These are phyloP conservation scores for Diplodia sapinea DNA, from an alignment of 2,329 filamentous ascomycete species.

Conservation along the genomic window DNA sequence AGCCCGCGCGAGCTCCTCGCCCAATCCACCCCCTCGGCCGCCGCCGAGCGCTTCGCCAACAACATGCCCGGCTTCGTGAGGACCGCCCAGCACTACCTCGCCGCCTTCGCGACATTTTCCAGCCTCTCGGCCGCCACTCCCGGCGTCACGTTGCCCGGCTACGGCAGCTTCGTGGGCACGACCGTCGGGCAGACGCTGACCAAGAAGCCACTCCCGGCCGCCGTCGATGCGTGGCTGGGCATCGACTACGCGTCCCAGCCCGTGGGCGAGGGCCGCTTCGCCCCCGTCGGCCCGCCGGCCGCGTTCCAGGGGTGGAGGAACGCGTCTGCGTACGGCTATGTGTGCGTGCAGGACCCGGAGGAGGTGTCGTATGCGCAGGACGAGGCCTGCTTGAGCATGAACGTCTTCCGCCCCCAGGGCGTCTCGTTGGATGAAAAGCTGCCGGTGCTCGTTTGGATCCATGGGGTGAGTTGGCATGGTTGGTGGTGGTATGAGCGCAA, in stretches of 20 bases:
- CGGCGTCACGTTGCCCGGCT: constrained; percentile 45
- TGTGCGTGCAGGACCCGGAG: constrained; percentile 26
- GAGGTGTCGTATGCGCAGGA: constrained; percentile 12
- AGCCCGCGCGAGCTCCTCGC: not conserved
- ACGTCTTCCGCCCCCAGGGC: constrained; percentile 32
- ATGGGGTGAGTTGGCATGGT: not conserved
- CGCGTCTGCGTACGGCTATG: constrained; percentile 36
- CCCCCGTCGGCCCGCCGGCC: constrained; percentile 49
- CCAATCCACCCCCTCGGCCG: not conserved
- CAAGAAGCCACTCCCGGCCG: constrained; percentile 41
- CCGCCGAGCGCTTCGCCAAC: not conserved
- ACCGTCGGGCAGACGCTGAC: constrained; percentile 46
- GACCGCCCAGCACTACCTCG: constrained; percentile 9
- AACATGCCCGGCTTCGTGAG: constrained; percentile 4
- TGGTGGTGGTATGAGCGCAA: too few relatives aligned
- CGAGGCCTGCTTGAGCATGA: constrained; percentile 36
- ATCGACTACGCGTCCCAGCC: constrained; percentile 55
- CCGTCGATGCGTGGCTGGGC: constrained; percentile 57
- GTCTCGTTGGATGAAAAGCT: constrained; percentile 11
- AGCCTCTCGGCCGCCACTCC: constrained; percentile 8
- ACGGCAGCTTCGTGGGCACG: constrained; percentile 51
- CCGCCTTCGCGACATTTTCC: constrained; percentile 11
- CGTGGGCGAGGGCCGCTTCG: constrained; percentile 51
- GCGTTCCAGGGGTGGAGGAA: constrained; percentile 50
- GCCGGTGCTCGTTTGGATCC: constrained; percentile 25